A percentile compares a stretch with the other conserved stretches of the same genome.
Evolutionary conservation across 2,329 filamentous ascomycete genomes (phyloP).

Genomic region (Talaromyces verruculosus): DNA sequence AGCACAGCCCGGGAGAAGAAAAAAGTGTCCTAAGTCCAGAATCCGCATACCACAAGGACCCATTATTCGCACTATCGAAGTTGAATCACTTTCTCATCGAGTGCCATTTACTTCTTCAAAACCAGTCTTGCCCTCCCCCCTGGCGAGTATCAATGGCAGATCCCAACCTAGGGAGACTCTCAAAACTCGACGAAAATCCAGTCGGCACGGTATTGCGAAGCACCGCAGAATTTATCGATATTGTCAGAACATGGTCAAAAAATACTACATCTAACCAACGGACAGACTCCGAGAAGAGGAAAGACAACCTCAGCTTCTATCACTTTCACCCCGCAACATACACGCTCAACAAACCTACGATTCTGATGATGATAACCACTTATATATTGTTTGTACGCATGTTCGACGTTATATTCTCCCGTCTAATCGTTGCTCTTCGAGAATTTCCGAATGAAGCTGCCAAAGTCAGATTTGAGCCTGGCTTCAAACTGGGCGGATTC

Average conservation of each 20-base stretch:
- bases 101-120: not conserved
- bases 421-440: not conserved
- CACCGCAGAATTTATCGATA: not conserved
- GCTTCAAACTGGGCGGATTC: slow-evolving; percentile 8
- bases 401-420: slow-evolving; percentile 2
- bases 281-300: not conserved
- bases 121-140: not conserved
- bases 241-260: not conserved
- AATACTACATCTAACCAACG: not conserved
- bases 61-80: not conserved
- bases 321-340: not conserved
- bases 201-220: not conserved
- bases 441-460: slow-evolving; percentile 7
- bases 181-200: not conserved
- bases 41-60: not conserved
- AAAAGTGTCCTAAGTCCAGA: not conserved
- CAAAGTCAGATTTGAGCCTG: slow-evolving; percentile 1
- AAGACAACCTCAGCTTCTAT: not conserved
- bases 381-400: slow-evolving; percentile 15
- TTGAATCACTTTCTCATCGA: slow-evolving; percentile 1
- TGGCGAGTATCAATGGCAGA: not conserved
- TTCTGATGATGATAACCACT: slow-evolving; percentile 12
- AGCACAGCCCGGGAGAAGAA: not conserved
- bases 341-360: not conserved
- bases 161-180: not conserved